Conservation (phyloP, 2,329 filamentous ascomycete genomes). For the Alternaria incomplexa region DNA sequence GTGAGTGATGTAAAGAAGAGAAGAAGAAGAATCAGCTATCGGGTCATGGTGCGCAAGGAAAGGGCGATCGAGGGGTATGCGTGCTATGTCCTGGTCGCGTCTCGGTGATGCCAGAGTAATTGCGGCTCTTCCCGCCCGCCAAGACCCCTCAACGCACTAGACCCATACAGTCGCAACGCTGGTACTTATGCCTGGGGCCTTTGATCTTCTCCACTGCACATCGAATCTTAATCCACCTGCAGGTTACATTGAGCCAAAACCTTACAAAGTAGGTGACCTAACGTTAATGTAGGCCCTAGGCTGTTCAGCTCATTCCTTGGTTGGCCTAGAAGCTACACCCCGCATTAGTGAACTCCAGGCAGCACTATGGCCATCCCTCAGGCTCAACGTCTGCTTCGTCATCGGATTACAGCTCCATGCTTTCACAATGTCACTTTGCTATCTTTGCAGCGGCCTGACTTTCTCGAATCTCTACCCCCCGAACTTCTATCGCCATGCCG, state of each 20-base stretch:
- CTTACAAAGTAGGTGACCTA: too few species aligned
- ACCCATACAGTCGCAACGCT: neutral
- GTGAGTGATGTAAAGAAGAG: neutral
- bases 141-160: constrained; percentile 2
- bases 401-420: neutral
- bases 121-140: constrained; percentile 14
- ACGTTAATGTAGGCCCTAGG: too few species aligned
- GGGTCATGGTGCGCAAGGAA: constrained; percentile 14
- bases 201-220: neutral
- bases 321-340: neutral
- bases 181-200: neutral
- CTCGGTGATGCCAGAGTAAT: constrained; percentile 16
- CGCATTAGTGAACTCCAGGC: neutral
- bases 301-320: too few species aligned
- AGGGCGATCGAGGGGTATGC: constrained; percentile 8
- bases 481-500: neutral
- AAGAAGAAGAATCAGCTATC: constrained; percentile 3
- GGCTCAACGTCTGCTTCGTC: neutral
- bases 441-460: neutral
- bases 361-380: neutral
- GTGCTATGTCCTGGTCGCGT: constrained; percentile 10
- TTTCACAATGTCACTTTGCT: neutral
- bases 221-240: neutral
- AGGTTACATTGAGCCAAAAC: too few species aligned
- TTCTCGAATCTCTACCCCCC: neutral